Conservation (phyloP, 768 basidiomycete species). For the Russula earlei region DNA sequence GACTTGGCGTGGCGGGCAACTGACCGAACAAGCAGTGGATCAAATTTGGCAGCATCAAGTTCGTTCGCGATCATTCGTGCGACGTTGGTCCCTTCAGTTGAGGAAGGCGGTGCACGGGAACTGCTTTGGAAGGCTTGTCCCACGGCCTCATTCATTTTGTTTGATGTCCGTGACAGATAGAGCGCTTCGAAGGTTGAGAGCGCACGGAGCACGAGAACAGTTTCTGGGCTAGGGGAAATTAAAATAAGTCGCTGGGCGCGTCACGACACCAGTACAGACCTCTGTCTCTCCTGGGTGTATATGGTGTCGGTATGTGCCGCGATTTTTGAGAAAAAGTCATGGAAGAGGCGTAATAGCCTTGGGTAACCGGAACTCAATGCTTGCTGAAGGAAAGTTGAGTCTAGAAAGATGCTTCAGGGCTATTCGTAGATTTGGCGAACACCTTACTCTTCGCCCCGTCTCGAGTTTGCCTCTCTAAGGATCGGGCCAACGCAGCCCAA, state of each 20-base stretch:
- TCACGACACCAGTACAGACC: slow-evolving; percentile 34
- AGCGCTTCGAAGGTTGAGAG: slow-evolving; percentile 76
- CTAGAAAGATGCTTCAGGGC: slow-evolving; percentile 31
- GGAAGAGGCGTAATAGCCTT: slow-evolving; percentile 79
- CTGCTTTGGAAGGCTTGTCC: slow-evolving; percentile 70
- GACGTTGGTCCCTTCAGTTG: slow-evolving; percentile 66
- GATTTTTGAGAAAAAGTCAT: slow-evolving; percentile 94
- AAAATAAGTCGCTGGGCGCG: not conserved
- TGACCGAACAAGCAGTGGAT: slow-evolving; percentile 73
- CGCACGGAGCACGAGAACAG: slow-evolving; percentile 76
- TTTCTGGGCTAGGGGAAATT: slow-evolving; percentile 65
- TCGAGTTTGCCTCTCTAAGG: slow-evolving; percentile 73
- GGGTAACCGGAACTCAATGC: slow-evolving; percentile 83
- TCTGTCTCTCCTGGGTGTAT: slow-evolving; percentile 77
- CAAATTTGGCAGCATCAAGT: slow-evolving; percentile 85
- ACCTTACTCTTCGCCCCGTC: slow-evolving; percentile 71
- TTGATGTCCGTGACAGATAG: slow-evolving; percentile 81
- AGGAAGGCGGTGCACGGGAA: slow-evolving; percentile 56
- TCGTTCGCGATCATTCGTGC: slow-evolving; percentile 81
- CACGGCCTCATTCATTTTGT: slow-evolving; percentile 76
- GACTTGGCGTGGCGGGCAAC: slow-evolving; percentile 67
- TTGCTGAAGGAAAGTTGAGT: slow-evolving; percentile 84
- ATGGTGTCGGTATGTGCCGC: slow-evolving; percentile 92
- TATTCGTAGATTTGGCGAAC: not conserved
- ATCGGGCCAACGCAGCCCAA: slow-evolving; percentile 74